Evolutionary conservation across 192 early-diverging fungal species (phyloP).

Genomic region (Powellomyces hirtus): DNA sequence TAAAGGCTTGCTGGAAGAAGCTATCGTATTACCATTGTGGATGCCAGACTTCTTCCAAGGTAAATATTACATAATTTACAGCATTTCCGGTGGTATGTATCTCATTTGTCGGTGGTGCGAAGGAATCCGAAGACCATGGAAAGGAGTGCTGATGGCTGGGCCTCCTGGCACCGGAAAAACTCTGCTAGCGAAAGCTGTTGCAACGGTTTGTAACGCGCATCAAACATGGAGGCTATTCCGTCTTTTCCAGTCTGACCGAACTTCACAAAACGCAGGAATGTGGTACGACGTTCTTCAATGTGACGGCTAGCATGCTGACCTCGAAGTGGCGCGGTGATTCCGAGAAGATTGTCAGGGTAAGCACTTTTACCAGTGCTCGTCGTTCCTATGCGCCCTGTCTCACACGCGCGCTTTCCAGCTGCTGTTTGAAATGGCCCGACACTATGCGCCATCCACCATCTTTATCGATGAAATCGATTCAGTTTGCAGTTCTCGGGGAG

Average conservation of each 20-base stretch:
- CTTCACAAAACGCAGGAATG: constrained; percentile 45
- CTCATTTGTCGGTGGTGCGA: background rate
- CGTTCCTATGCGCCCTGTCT: background rate
- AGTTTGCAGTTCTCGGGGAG: constrained; percentile 50
- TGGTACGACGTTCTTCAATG: constrained; percentile 65
- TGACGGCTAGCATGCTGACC: constrained; percentile 58
- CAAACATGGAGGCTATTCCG: background rate
- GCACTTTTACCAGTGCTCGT: background rate
- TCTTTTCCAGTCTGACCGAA: background rate
- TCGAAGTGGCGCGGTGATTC: constrained; percentile 65
- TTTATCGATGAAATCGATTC: constrained; percentile 69
- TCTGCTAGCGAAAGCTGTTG: constrained; percentile 62
- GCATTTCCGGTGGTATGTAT: background rate
- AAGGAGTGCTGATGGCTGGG: constrained; percentile 64
- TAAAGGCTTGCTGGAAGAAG: constrained; percentile 59
- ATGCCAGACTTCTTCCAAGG: constrained; percentile 68
- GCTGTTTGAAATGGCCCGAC: constrained; percentile 59
- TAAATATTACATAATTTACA: background rate
- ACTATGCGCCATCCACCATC: constrained; percentile 62
- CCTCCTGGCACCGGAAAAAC: constrained; percentile 68
- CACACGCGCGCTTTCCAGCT: too few relatives aligned
- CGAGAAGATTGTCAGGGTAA: constrained; percentile 60
- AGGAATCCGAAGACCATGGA: constrained; percentile 58
- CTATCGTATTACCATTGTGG: constrained; percentile 62
- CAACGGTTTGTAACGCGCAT: too few relatives aligned